Conservation (phyloP, 2,329 filamentous ascomycete genomes). For the Venturia oleaginea region DNA sequence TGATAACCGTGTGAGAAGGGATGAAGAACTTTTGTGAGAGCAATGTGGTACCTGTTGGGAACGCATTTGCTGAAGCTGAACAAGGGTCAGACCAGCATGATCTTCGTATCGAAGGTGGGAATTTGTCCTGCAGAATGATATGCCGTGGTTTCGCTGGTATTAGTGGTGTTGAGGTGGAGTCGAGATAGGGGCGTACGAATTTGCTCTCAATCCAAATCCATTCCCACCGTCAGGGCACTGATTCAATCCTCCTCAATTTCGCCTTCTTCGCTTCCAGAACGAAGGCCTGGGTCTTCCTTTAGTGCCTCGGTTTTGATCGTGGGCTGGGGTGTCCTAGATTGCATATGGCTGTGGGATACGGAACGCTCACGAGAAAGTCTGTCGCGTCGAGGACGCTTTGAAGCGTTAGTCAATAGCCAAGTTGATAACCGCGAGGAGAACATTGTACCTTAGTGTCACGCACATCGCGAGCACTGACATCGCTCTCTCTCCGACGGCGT, state of each 20-base stretch:
- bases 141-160: neutral
- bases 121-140: neutral
- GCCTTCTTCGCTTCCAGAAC: conserved; percentile 90
- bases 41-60: neutral
- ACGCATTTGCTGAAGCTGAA: neutral
- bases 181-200: conserved; percentile 7
- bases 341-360: conserved; percentile 43
- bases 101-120: neutral
- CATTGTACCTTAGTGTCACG: conserved; percentile 32
- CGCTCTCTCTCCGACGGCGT: conserved; percentile 67
- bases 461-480: conserved; percentile 44
- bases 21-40: neutral
- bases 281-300: conserved; percentile 53
- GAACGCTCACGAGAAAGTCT: conserved; percentile 46
- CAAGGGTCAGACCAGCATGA: neutral
- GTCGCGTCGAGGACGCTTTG: conserved; percentile 1
- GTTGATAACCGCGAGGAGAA: neutral
- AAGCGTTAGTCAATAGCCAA: conserved; percentile 16
- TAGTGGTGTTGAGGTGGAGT: conserved; percentile 2
- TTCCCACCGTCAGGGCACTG: neutral
- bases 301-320: conserved; percentile 41
- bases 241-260: conserved; percentile 75
- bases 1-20: neutral
- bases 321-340: conserved; percentile 39
- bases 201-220: neutral